These are phyloP conservation scores for Suhomyces maxii DNA, from an alignment of 1,139 yeast species.

Conservation along the genomic window DNA sequence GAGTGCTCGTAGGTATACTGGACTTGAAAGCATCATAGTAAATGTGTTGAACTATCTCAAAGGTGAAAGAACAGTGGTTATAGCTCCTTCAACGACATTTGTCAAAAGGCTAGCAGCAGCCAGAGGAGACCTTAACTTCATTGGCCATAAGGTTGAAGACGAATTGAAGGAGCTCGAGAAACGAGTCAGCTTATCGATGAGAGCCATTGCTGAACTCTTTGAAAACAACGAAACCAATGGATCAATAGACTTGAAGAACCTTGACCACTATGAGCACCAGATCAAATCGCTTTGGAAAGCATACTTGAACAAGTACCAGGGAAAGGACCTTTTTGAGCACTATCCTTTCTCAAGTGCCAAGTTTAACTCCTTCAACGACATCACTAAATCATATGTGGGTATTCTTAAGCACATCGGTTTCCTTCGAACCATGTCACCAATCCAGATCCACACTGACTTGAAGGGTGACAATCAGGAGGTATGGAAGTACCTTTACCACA, in stretches of 20 bases:
- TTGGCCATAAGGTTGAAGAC: slow-evolving; percentile 2
- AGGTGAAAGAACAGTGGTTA: slow-evolving; percentile 32
- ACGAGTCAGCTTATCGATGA: not conserved
- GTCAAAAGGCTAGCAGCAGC: not conserved
- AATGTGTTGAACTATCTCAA: not conserved
- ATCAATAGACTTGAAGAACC: slow-evolving; percentile 7
- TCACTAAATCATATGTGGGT: slow-evolving; percentile 7
- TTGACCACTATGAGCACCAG: slow-evolving; percentile 13
- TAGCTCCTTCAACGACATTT: slow-evolving; percentile 21
- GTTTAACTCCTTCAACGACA: slow-evolving; percentile 6
- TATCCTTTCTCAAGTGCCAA: slow-evolving; percentile 11
- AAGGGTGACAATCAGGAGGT: slow-evolving; percentile 3
- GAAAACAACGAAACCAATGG: slow-evolving; percentile 3
- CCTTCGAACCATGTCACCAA: slow-evolving; percentile 8
- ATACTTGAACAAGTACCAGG: slow-evolving; percentile 4
- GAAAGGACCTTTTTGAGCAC: not conserved
- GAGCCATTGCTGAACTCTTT: slow-evolving; percentile 11
- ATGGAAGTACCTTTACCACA: slow-evolving; percentile 13
- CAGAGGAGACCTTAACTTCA: not conserved
- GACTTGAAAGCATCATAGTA: slow-evolving; percentile 2
- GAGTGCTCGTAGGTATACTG: slow-evolving; percentile 1
- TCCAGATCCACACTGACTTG: slow-evolving; percentile 4
- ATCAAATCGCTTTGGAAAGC: slow-evolving; percentile 12
- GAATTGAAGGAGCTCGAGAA: slow-evolving; percentile 2
- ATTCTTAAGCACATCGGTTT: slow-evolving; percentile 9